Conservation (phyloP, 2,329 filamentous ascomycete species). For the Polychaeton citri region DNA sequence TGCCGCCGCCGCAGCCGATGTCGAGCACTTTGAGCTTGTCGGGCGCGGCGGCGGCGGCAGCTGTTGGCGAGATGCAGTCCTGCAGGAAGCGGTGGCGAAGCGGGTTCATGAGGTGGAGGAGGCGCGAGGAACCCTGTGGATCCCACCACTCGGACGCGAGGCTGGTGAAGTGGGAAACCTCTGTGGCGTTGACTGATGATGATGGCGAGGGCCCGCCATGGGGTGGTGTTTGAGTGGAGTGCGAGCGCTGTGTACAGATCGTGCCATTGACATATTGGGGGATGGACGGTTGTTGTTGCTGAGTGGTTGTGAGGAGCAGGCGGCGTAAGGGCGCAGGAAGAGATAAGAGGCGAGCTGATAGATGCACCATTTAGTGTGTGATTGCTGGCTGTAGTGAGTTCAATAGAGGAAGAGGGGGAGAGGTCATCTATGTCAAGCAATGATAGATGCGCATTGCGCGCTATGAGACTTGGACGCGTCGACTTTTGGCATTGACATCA, state of each 20-base stretch:
- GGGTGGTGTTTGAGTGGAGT: background rate
- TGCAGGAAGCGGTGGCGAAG: constrained; percentile 86
- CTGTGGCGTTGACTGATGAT: constrained; percentile 67
- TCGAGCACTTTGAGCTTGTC: constrained; percentile 59
- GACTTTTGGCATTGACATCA: no score
- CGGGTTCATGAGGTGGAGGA: constrained; percentile 96
- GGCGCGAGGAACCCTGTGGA: constrained; percentile 76
- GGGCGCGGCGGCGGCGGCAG: constrained; percentile 32
- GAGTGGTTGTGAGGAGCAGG: background rate
- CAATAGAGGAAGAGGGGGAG: no score
- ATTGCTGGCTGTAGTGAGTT: no score
- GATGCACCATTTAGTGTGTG: no score
- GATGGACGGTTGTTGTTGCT: no score
- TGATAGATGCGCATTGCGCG: no score
- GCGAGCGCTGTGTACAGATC: background rate
- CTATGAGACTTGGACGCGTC: no score
- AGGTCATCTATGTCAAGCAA: no score
- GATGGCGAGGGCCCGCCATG: no score
- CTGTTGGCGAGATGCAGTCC: constrained; percentile 41
- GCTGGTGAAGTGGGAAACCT: constrained; percentile 87
- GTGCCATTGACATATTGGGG: no score
- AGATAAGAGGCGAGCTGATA: background rate
- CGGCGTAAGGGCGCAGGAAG: background rate
- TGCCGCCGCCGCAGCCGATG: constrained; percentile 89
- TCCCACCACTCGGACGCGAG: constrained; percentile 97